Conservation (phyloP, 164 flowering plant species). For the Macadamia integrifolia region DNA sequence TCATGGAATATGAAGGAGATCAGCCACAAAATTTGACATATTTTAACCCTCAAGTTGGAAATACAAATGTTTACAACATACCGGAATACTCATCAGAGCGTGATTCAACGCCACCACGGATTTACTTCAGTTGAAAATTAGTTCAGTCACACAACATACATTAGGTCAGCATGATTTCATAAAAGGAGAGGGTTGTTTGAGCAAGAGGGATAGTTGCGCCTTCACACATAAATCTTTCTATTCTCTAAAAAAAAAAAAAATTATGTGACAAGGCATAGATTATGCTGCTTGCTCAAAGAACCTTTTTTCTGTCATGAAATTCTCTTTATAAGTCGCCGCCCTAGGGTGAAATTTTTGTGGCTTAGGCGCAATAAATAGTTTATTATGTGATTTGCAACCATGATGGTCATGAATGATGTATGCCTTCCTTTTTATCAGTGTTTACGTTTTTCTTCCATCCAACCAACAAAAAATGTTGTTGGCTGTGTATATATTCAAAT, state of each 20-base stretch:
- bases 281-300: not conserved
- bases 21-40: constrained; percentile 1
- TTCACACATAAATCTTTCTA: too few relatives aligned
- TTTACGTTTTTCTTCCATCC: too few relatives aligned
- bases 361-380: constrained; percentile 3
- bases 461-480: too few relatives aligned
- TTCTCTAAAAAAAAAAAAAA: too few relatives aligned
- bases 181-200: not conserved
- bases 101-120: not conserved
- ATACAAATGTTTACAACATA: not conserved
- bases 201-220: too few relatives aligned
- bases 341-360: constrained; percentile 4
- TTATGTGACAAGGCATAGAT: too few relatives aligned
- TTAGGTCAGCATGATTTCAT: too few relatives aligned
- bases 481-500: too few relatives aligned
- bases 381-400: not conserved
- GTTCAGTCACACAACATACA: too few relatives aligned
- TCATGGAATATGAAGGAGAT: not conserved
- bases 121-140: not conserved
- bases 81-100: constrained; percentile 1
- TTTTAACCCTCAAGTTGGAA: not conserved
- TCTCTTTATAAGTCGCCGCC: constrained; percentile 8
- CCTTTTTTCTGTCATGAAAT: not conserved
- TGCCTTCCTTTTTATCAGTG: too few relatives aligned
- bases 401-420: too few relatives aligned